Percentiles rank a stretch among this genome's conserved stretches.
Conservation (phyloP, 2,329 filamentous ascomycete species). For the Fusarium penzigii region DNA sequence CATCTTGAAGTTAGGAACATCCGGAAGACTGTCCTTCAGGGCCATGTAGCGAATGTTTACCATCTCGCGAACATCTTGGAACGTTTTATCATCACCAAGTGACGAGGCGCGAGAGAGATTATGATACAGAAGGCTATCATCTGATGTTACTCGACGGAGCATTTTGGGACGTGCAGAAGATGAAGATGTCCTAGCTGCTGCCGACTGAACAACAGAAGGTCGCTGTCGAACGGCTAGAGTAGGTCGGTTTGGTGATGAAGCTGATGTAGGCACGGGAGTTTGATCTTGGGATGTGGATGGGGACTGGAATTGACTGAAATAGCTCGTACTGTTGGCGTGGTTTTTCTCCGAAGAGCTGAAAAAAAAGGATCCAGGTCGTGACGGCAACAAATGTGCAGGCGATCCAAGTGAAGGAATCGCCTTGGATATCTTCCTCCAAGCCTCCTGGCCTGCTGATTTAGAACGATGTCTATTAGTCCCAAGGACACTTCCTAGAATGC, state of each 20-base stretch:
- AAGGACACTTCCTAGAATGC: constrained; percentile 47
- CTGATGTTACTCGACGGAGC: constrained; percentile 43
- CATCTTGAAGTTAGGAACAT: constrained; percentile 75
- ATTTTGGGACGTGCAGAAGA: constrained; percentile 24
- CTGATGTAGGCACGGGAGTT: constrained; percentile 4
- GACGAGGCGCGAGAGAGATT: constrained; percentile 78
- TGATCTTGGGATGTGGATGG: constrained; percentile 6
- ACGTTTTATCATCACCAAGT: constrained; percentile 79
- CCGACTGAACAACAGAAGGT: constrained; percentile 13
- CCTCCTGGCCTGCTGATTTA: constrained; percentile 57
- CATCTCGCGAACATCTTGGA: constrained; percentile 78
- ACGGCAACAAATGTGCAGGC: constrained; percentile 38
- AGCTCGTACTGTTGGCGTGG: constrained; percentile 5
- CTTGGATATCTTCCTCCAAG: constrained; percentile 57
- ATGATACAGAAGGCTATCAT: constrained; percentile 77
- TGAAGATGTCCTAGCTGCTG: constrained; percentile 5
- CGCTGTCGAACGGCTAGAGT: not conserved
- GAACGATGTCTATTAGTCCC: constrained; percentile 51
- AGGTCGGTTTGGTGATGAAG: constrained; percentile 6
- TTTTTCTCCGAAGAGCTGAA: constrained; percentile 37
- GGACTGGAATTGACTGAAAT: constrained; percentile 7
- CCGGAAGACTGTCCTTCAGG: constrained; percentile 83
- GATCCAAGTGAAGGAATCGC: constrained; percentile 53
- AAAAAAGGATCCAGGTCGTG: constrained; percentile 45
- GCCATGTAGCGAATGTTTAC: constrained; percentile 89